Evolutionary conservation across 2,329 filamentous ascomycete genomes (phyloP).

Genomic region (Ophiostoma montium): DNA sequence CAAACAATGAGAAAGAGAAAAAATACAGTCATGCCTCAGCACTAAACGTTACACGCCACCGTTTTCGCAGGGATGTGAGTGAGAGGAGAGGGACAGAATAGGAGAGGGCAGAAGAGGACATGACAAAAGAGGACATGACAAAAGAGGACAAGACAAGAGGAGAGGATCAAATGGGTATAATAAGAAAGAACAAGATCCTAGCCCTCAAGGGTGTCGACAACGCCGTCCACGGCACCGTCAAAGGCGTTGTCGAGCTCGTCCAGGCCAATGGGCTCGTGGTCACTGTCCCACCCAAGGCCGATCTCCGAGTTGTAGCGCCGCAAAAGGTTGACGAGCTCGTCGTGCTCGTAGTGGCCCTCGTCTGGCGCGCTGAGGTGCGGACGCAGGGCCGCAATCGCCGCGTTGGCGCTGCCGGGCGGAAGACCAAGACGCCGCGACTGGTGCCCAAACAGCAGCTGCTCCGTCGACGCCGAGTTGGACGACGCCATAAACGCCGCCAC

Average conservation of each 20-base stretch:
- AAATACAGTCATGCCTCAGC: not conserved
- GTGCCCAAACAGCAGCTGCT: constrained; percentile 33
- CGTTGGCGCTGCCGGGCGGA: not conserved
- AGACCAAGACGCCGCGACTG: constrained; percentile 16
- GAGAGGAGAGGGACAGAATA: not conserved
- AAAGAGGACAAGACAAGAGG: not conserved
- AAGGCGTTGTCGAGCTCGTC: constrained; percentile 70
- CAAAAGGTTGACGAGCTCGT: constrained; percentile 24
- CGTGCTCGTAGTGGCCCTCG: constrained; percentile 20
- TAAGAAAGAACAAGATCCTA: not conserved
- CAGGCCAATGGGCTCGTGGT: constrained; percentile 78
- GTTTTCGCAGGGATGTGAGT: not conserved
- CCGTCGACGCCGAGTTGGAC: no score
- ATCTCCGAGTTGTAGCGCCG: not conserved
- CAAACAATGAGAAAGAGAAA: not conserved
- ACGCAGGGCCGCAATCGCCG: constrained; percentile 31
- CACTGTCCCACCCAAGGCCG: constrained; percentile 45
- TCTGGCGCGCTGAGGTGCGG: constrained; percentile 15
- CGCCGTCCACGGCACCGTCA: no score
- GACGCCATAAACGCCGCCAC: no score
- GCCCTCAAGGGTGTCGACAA: no score
- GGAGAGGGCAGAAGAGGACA: not conserved
- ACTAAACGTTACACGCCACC: not conserved
- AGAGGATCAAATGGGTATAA: not conserved
- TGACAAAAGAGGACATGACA: not conserved